Conservation (phyloP, 2,329 filamentous ascomycete species). For the Scedosporium boydii region DNA sequence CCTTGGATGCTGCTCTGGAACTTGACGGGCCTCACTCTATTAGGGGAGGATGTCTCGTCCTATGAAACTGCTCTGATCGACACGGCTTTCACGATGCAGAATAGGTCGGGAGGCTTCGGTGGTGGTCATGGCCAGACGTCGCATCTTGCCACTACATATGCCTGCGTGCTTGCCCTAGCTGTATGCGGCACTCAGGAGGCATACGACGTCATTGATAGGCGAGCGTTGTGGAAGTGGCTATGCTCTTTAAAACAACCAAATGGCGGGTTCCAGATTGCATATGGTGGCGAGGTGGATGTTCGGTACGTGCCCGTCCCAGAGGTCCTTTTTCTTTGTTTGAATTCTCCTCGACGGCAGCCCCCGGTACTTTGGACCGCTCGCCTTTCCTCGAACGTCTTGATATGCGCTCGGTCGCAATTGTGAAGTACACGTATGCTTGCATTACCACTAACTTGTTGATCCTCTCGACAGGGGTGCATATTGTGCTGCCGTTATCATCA, state of each 20-base stretch:
- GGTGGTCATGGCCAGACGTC: slow-evolving; percentile 87
- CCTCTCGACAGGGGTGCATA: slow-evolving; percentile 57
- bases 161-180: slow-evolving; percentile 66
- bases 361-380: too few species aligned
- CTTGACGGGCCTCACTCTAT: slow-evolving; percentile 60
- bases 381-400: too few species aligned
- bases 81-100: slow-evolving; percentile 76
- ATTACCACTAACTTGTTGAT: background rate
- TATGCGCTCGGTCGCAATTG: background rate
- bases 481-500: slow-evolving; percentile 78
- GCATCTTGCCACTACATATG: slow-evolving; percentile 85
- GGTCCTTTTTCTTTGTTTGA: background rate
- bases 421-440: slow-evolving; percentile 2
- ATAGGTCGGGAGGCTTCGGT: slow-evolving; percentile 75
- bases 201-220: slow-evolving; percentile 69
- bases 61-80: slow-evolving; percentile 62
- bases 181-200: slow-evolving; percentile 67
- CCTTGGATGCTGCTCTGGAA: slow-evolving; percentile 97
- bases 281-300: slow-evolving; percentile 86
- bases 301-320: slow-evolving; percentile 42
- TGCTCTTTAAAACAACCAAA: slow-evolving; percentile 75
- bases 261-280: slow-evolving; percentile 81
- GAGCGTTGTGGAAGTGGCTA: slow-evolving; percentile 85
- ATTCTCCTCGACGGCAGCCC: background rate
- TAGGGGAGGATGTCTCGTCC: slow-evolving; percentile 63